Conservation (phyloP, 2,329 filamentous ascomycete genomes). For the Cadophora malorum region DNA sequence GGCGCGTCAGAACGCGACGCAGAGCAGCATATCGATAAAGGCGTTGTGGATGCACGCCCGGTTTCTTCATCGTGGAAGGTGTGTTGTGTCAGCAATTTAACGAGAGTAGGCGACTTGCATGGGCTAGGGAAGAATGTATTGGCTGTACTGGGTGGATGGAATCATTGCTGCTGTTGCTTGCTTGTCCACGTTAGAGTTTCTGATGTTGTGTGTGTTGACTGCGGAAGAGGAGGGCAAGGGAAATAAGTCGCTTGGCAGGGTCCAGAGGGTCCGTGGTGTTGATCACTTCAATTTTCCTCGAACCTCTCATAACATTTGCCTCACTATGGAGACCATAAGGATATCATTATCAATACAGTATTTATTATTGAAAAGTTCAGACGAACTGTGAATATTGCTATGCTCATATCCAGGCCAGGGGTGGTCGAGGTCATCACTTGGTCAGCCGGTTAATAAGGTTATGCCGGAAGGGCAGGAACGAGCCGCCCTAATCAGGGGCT, state of each 20-base stretch:
- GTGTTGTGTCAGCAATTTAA: not conserved
- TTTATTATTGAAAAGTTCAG: conserved; percentile 1
- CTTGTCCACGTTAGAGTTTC: not conserved
- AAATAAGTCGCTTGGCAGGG: not conserved
- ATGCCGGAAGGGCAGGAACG: not conserved
- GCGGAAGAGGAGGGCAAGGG: not conserved
- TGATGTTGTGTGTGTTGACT: not conserved
- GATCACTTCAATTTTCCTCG: not conserved
- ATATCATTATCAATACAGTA: not conserved
- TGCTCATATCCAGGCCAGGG: not conserved
- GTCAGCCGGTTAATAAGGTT: conserved; percentile 5
- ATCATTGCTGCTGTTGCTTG: conserved; percentile 12
- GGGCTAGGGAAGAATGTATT: conserved; percentile 6
- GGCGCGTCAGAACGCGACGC: conserved; percentile 22
- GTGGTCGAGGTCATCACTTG: conserved; percentile 1
- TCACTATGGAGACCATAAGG: not conserved
- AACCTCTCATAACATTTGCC: not conserved
- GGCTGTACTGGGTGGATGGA: not conserved
- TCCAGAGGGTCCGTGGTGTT: not conserved
- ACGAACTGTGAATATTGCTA: not conserved
- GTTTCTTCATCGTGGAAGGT: conserved; percentile 13
- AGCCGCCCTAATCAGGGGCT: not conserved
- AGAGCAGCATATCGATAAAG: conserved; percentile 20
- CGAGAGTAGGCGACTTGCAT: not conserved
- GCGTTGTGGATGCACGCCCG: conserved; percentile 5